Evolutionary conservation across 2,329 filamentous ascomycete genomes (phyloP), one percentile per base, ranked within the genome.

Genomic region (Biscogniauxia sp.): DNA sequence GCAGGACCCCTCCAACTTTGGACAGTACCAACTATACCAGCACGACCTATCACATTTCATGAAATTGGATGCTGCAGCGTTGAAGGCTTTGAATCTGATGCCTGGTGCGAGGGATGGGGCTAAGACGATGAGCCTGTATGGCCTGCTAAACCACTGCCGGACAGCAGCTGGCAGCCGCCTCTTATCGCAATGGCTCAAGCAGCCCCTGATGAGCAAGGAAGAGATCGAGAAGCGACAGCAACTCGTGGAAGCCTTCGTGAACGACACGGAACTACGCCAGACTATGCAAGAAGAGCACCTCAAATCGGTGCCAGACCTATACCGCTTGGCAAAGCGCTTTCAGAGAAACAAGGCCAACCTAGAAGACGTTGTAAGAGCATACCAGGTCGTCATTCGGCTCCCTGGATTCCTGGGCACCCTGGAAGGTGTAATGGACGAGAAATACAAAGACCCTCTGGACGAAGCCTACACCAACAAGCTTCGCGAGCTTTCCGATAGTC

Each of bases 51-150:
- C 93, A 1, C 93, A 99, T 70, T 99, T 92, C 75, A 99, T 99
- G 95, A 99, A 97, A 77, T 83, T 99, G 4, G 95, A 99, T 76
- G 93, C 96, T 0, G 92, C 95, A 1, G 95, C 95, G 0, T 80
- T 99, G 51, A 94, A 96, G 71, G 95, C 95, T 0, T 83, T 99
- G 57, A 99, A 99, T 70, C 84, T 99, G 45, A 98, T 99, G 93
- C 96, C 95, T 5, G 94, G 95, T 5, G 92, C 92, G 0, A 88
- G 93, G 66, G 95, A 99, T 72, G 95, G 95, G 1, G 86, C 92
- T n/a, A 98, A 97, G 79, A 96, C 87, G 0, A 99, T 99, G 95
- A 98, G 93, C 72, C 75, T 99, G 56, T 99, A 91, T 69, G 95
- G 95, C 0, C 80, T 99, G 19, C 81, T 99, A 51, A 98, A 99